phyloP scores from a whole-genome alignment of 257 asterid genomes.

The Echites panduratus region DNA sequence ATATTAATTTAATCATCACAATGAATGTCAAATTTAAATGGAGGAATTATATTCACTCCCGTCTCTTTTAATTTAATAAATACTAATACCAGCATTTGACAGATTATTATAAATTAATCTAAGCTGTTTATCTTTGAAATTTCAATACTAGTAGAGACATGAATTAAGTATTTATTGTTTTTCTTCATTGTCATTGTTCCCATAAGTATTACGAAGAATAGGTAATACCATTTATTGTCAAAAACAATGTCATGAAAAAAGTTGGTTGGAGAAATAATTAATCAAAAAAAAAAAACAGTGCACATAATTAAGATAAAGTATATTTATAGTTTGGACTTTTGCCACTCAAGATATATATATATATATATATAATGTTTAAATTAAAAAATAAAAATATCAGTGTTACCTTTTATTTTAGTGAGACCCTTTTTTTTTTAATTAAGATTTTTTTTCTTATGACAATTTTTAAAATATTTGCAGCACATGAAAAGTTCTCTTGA shows the following conservation, averaged over 20 bases:
- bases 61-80: not conserved
- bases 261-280: not conserved
- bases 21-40: no score
- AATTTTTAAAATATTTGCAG: no score
- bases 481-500: no score
- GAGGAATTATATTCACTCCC: no score
- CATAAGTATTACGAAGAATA: not conserved
- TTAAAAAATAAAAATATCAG: no score
- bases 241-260: not conserved
- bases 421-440: no score
- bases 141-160: not conserved
- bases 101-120: not conserved
- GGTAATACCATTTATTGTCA: not conserved
- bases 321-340: not conserved
- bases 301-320: no score
- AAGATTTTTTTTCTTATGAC: no score
- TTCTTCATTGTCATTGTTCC: not conserved
- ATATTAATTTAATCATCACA: no score
- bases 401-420: no score
- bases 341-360: not conserved
- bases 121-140: not conserved
- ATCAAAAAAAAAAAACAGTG: not conserved
- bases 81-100: not conserved
- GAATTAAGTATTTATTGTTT: not conserved
- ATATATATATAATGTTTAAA: no score